Conservation (phyloP, 1,284 basidiomycete species). For the Austropuccinia psidii region DNA sequence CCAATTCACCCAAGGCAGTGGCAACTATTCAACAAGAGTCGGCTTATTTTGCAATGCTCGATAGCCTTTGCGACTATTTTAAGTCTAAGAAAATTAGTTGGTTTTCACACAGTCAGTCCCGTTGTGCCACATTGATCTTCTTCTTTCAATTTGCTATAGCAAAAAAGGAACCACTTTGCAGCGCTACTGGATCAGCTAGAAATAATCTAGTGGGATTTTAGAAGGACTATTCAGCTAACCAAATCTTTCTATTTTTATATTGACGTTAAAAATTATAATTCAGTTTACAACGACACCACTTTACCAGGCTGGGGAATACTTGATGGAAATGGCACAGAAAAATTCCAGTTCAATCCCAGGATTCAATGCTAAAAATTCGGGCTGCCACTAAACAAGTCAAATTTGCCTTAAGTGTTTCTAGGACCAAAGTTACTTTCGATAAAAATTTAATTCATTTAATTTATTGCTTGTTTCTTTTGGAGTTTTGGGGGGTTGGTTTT, state of each 20-base stretch:
- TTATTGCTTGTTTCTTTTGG: too few relatives aligned
- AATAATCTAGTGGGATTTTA: neutral
- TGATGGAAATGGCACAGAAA: slow-evolving; percentile 13
- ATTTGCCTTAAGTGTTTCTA: too few relatives aligned
- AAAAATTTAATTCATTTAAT: too few relatives aligned
- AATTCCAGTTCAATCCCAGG: slow-evolving; percentile 4
- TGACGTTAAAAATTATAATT: too few relatives aligned
- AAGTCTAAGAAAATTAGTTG: slow-evolving; percentile 8
- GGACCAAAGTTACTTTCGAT: too few relatives aligned
- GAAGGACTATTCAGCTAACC: neutral
- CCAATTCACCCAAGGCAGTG: slow-evolving; percentile 41
- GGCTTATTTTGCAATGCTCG: slow-evolving; percentile 47
- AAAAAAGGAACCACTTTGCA: neutral
- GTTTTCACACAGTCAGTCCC: slow-evolving; percentile 33
- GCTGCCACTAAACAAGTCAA: too few relatives aligned
- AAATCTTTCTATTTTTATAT: neutral
- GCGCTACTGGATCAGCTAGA: neutral
- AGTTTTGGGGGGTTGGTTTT: too few relatives aligned
- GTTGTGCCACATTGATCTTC: neutral
- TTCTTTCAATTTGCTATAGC: neutral
- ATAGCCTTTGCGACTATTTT: slow-evolving; percentile 39
- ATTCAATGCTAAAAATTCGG: slow-evolving; percentile 13
- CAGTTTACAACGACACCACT: slow-evolving; percentile 15
- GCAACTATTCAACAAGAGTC: slow-evolving; percentile 45
- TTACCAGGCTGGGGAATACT: slow-evolving; percentile 23